A percentile compares a stretch with the other conserved stretches of the same genome.
Conservation (phyloP, 495 filamentous ascomycete genomes). For the Neurospora sp. region DNA sequence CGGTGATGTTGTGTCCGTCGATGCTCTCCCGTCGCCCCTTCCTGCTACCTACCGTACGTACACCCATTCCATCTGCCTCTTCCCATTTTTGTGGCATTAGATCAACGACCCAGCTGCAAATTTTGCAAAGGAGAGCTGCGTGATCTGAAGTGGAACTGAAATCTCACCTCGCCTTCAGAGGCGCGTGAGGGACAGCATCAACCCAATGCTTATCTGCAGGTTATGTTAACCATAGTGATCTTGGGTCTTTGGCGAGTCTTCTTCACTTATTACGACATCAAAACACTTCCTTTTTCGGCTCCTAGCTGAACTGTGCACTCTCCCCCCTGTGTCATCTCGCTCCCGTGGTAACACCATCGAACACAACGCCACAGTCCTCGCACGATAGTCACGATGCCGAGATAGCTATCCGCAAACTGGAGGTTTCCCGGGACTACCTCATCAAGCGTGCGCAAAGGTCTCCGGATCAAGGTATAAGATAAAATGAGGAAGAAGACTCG, state of each 20-base stretch:
- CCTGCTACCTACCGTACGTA: neutral
- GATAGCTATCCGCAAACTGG: neutral
- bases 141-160: neutral
- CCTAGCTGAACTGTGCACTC: neutral
- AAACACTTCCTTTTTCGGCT: neutral
- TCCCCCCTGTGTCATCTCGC: slow-evolving; percentile 5
- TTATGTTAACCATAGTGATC: neutral
- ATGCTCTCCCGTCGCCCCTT: neutral
- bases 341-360: slow-evolving; percentile 6
- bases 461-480: neutral
- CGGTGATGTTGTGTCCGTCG: neutral
- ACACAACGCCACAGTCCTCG: neutral
- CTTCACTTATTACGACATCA: neutral
- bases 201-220: neutral
- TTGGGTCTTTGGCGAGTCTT: neutral
- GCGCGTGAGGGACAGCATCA: neutral
- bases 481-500: neutral
- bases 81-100: neutral
- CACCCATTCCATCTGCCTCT: neutral
- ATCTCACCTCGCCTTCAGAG: neutral
- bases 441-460: neutral
- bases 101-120: neutral
- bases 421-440: neutral
- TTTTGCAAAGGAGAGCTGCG: neutral
- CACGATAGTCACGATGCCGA: neutral